Evolutionary conservation across 2,329 filamentous ascomycete genomes (phyloP).

Genomic region (Helicocarpus griseus): DNA sequence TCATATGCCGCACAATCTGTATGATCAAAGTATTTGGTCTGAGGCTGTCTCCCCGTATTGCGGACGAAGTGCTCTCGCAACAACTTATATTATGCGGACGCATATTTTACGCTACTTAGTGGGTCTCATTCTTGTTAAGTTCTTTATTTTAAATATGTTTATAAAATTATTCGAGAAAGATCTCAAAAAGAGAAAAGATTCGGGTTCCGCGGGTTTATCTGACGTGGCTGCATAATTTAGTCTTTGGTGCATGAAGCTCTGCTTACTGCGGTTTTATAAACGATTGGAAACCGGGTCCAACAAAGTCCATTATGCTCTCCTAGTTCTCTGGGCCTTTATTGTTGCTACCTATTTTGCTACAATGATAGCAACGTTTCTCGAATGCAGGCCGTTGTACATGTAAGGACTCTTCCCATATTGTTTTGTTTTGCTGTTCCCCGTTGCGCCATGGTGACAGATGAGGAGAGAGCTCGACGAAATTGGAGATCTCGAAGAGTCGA

Average conservation of each 20-base stretch:
- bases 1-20: slow-evolving; percentile 6
- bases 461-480: too few species aligned
- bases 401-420: neutral
- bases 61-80: slow-evolving; percentile 5
- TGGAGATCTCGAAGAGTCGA: too few species aligned
- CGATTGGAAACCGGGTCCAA: slow-evolving; percentile 12
- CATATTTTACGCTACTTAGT: slow-evolving; percentile 12
- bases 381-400: slow-evolving; percentile 10
- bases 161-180: neutral
- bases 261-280: slow-evolving; percentile 12
- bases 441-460: too few species aligned
- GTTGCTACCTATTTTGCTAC: slow-evolving; percentile 9
- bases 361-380: slow-evolving; percentile 10
- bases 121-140: slow-evolving; percentile 2
- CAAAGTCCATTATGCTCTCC: slow-evolving; percentile 11
- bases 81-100: slow-evolving; percentile 11
- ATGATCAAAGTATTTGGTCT: slow-evolving; percentile 11
- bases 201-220: neutral
- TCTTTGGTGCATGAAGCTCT: slow-evolving; percentile 14
- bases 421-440: too few species aligned
- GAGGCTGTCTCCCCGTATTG: neutral
- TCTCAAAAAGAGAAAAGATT: neutral
- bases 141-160: too few species aligned
- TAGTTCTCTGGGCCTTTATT: slow-evolving; percentile 8
- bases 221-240: slow-evolving; percentile 4